Conservation (phyloP, 73 alveolate genomes). For the Paramecium sexaurelia region DNA sequence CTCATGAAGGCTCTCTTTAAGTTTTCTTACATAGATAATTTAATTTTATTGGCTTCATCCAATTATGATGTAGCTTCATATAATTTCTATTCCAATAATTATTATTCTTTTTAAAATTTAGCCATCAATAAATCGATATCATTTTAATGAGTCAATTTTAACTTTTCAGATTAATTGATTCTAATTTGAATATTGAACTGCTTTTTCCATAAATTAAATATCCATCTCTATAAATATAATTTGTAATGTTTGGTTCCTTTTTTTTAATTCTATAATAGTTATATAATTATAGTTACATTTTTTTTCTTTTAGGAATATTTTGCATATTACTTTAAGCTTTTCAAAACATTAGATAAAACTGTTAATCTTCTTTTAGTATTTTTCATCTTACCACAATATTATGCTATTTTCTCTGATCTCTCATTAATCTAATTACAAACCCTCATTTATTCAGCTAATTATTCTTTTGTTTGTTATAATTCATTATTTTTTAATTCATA, state of each 20-base stretch:
- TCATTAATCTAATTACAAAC: constrained; percentile 60
- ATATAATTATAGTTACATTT: constrained; percentile 55
- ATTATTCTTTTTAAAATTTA: constrained; percentile 89
- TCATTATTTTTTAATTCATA: constrained; percentile 90
- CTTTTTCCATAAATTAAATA: constrained; percentile 40
- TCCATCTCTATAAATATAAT: constrained; percentile 40
- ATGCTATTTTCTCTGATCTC: constrained; percentile 75
- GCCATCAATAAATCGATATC: constrained; percentile 72
- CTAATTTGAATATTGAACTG: constrained; percentile 11
- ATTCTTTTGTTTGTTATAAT: constrained; percentile 91
- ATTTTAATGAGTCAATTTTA: constrained; percentile 37
- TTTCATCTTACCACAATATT: constrained; percentile 74
- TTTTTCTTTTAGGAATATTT: constrained; percentile 70
- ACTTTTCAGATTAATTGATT: constrained; percentile 6
- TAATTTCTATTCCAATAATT: constrained; percentile 85
- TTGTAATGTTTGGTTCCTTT: constrained; percentile 39
- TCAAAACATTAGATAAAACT: constrained; percentile 65
- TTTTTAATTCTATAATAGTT: constrained; percentile 11
- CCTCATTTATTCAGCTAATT: constrained; percentile 82
- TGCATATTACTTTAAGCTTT: constrained; percentile 70
- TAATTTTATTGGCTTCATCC: constrained; percentile 80
- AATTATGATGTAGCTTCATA: constrained; percentile 83
- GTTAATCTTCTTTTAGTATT: constrained; percentile 62
- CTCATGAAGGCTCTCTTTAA: constrained; percentile 98
- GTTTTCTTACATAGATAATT: constrained; percentile 89